Base-by-base conservation (phyloP, 495 filamentous ascomycete species). In the Xylaria grammica region DNA sequence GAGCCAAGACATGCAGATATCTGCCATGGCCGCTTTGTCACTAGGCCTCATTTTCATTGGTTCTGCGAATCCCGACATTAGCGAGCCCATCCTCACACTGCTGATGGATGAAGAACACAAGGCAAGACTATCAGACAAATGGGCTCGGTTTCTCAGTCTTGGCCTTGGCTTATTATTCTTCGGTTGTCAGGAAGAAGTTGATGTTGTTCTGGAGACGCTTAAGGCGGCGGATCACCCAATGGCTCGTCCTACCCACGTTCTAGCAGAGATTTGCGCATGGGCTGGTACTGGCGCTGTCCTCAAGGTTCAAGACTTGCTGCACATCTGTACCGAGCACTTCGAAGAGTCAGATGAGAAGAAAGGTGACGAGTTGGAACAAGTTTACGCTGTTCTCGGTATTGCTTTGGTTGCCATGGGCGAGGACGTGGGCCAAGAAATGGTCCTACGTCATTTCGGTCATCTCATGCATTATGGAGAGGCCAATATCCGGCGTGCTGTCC, bases 401-500 rank as follows among this genome's bases (percentile, higher is more conserved):
- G 92, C 93, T 32, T 82, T 99, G 44, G 93, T 99, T 60, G 90
- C 95, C 20, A 98, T 98, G 95, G 95, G 95, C 62, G 95, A 99
- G 77, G 96, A 99, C 50, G 88, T 98, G 65, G 96, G 96, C 9
- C 94, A 98, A 75, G 95, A 99, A 69, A 99, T 99, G 95, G 93
- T 97, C 51, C 84, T 99, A 26, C 88, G 95, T 45, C 94, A 97
- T 69, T 98, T 99, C 71, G 95, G 94, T 54, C 95, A 99, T 74
- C 83, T 99, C 38, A 99, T 99, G 95, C 95, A 99, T 80, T 99
- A 99, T 70, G 94, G 96, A 53, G 95, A 97, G 68, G 84, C 92
- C 72, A 97, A 98, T 74, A 99, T 99, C 69, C 91, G 95, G 29
- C 93, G 92, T 69, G 94, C 93, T 29, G 96, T 99, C 22, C 95